Percentiles rank a stretch among this genome's conserved stretches.
Evolutionary conservation across 1,284 basidiomycete species (phyloP).

Genomic region (Fomitiporia mediterranea): DNA sequence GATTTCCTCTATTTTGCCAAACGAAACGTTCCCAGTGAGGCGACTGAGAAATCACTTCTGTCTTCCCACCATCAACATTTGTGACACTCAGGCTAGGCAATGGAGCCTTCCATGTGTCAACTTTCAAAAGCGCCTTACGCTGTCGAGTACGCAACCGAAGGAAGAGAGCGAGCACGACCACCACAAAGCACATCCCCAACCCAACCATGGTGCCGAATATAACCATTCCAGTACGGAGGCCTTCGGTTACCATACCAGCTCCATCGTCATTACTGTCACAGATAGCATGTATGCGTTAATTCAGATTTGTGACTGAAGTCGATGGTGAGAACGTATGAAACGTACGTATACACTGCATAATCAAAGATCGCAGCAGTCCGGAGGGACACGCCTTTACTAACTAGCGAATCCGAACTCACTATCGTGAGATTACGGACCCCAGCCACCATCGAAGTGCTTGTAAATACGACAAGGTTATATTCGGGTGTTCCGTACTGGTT

Average conservation of each 20-base stretch:
- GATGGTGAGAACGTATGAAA: neutral
- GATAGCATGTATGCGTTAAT: neutral
- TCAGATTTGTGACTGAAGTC: neutral
- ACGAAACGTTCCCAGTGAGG: no score
- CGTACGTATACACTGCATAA: constrained; percentile 9
- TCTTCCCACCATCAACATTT: no score
- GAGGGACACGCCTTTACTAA: neutral
- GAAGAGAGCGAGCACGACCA: no score
- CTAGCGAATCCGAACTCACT: neutral
- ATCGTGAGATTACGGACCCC: constrained; percentile 3
- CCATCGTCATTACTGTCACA: neutral
- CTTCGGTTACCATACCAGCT: neutral
- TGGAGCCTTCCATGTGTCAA: no score
- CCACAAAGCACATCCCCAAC: no score
- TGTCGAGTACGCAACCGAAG: neutral
- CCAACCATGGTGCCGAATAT: no score
- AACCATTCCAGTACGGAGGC: neutral
- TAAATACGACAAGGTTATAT: neutral
- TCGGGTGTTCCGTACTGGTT: neutral
- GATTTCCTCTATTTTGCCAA: no score
- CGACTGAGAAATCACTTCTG: no score
- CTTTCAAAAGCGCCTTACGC: neutral
- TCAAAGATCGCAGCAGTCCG: neutral
- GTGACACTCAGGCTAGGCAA: no score
- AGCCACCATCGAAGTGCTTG: neutral